Conservation (phyloP, 495 filamentous ascomycete genomes). For the Talaromyces stipitatus region DNA sequence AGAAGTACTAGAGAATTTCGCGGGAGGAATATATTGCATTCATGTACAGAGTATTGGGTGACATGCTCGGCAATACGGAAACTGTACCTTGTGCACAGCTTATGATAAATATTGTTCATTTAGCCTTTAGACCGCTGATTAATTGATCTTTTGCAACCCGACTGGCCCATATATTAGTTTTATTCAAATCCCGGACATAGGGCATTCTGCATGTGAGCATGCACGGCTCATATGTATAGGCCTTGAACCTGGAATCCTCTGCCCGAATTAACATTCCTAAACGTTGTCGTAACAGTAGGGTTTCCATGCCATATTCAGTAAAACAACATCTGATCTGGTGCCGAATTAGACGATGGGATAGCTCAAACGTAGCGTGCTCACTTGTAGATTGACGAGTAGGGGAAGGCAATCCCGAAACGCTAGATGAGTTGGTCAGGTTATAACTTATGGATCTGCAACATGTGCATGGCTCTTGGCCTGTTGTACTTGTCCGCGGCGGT, state of each 20-base stretch:
- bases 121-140: too few relatives aligned
- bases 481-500: neutral
- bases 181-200: too few relatives aligned
- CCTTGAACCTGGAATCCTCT: neutral
- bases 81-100: too few relatives aligned
- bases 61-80: too few relatives aligned
- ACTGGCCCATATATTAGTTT: too few relatives aligned
- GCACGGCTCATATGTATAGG: neutral
- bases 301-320: neutral
- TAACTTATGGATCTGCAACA: neutral
- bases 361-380: neutral
- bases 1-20: too few relatives aligned
- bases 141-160: too few relatives aligned
- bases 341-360: neutral
- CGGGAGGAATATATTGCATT: too few relatives aligned
- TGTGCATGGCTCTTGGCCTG: neutral
- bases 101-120: too few relatives aligned
- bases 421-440: neutral
- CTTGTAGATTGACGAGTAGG: neutral
- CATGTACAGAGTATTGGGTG: too few relatives aligned
- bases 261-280: neutral
- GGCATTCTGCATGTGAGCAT: neutral
- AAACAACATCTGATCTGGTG: neutral
- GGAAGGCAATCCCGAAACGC: neutral
- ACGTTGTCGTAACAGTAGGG: neutral